These are phyloP conservation scores for Posidonia oceanica DNA, from an alignment of 116 monocot species.

Conservation along the genomic window DNA sequence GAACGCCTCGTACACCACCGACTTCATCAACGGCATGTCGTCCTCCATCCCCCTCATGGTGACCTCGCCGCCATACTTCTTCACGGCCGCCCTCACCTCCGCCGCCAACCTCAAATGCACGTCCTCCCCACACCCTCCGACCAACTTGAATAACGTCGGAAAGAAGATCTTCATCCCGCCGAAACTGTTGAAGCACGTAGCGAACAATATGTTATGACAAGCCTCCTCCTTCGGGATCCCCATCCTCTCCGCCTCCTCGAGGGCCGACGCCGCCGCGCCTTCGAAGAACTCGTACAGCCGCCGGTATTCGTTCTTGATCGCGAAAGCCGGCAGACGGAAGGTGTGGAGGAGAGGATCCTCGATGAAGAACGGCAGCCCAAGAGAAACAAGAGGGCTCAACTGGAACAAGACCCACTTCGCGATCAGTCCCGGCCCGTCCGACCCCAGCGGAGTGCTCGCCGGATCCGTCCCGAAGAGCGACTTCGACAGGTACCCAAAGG, in stretches of 20 bases:
- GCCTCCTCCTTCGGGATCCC: conserved; percentile 67
- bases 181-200: conserved; percentile 56
- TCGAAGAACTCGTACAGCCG: conserved; percentile 50
- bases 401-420: conserved; percentile 40
- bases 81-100: conserved; percentile 42
- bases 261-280: conserved; percentile 16
- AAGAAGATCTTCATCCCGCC: conserved; percentile 63
- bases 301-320: conserved; percentile 25
- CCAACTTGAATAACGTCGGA: conserved; percentile 36
- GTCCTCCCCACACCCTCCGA: conserved; percentile 27
- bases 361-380: conserved; percentile 33
- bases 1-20: conserved; percentile 59
- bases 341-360: conserved; percentile 39
- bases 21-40: conserved; percentile 47
- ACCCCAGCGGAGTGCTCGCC: conserved; percentile 9
- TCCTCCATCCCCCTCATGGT: conserved; percentile 28
- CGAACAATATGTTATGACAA: conserved; percentile 55
- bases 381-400: conserved; percentile 28
- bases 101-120: conserved; percentile 41
- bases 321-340: conserved; percentile 24
- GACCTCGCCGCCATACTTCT: conserved; percentile 18
- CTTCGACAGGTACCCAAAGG: conserved; percentile 27
- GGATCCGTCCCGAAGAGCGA: conserved; percentile 28
- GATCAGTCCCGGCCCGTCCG: conserved; percentile 22
- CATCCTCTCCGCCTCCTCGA: conserved; percentile 55